Evolutionary conservation across 768 basidiomycete genomes (phyloP), one percentile per base, ranked within the genome.

Genomic region (Hemileccinum rubropunctum): DNA sequence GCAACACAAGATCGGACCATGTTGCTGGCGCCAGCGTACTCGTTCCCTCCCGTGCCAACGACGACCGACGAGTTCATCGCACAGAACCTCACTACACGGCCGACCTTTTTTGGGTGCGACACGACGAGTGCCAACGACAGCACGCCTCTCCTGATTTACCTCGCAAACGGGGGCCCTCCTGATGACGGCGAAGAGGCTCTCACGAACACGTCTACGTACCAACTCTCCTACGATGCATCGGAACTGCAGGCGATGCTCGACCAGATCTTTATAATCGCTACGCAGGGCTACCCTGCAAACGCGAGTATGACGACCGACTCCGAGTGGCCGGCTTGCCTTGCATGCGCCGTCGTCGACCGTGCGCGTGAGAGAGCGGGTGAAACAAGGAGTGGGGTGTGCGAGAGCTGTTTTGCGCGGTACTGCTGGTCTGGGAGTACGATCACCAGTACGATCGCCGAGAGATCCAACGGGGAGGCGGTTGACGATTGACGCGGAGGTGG

Each of bases 111-210:
- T 57, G 78, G 76, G 4, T 77, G 77, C 56, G 55, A 70, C 7
- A 54, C 52, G 27, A 51, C 58, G 36, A 59, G 44, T 21, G 56
- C 56, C 41, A 63, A 58, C 20, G 56, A 51, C 0, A 66, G 62
- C 36, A 72, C 71, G 4, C 81, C 82, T 3, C 60, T 83, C 34
- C 55, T 84, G 14, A 71, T 83, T 48, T 85, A 85, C 63, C 63
- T 83, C n/a, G 81, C 82, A 1, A 79, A 78, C 56, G 78, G 79
- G 26, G 76, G 75, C 5, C 64, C 73, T 2, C 74, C 73, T 37
- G 67, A 60, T 50, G 64, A 75, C 28, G 65, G 72, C 17, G 57
- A 66, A 20, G 57, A 63, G n/a, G 58, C 71, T 8, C 45, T 71
- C 9, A 77, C 76, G 6, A 80, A 80, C 65, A 73, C 68, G 0